Evolutionary conservation across 2,329 filamentous ascomycete species (phyloP).

Genomic region (Chaetomiaceae sp.): DNA sequence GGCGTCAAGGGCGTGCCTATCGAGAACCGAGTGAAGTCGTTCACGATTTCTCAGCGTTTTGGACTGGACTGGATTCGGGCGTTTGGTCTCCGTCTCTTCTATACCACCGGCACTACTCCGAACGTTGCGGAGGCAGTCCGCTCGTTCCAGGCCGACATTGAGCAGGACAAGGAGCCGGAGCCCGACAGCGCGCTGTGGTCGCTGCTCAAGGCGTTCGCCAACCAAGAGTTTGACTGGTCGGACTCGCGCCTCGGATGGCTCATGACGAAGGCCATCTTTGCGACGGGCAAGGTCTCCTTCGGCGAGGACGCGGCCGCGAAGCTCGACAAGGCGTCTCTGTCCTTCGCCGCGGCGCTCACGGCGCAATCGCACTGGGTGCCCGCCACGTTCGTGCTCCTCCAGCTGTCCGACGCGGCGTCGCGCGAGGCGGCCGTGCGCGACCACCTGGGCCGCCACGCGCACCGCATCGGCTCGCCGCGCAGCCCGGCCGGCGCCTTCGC

Average conservation of each 20-base stretch:
- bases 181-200: constrained; percentile 63
- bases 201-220: constrained; percentile 72
- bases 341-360: constrained; percentile 59
- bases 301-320: constrained; percentile 51
- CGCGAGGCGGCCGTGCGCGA: constrained; percentile 65
- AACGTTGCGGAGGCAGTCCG: constrained; percentile 66
- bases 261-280: constrained; percentile 61
- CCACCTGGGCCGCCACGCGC: constrained; percentile 66
- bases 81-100: constrained; percentile 89
- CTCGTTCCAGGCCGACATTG: constrained; percentile 67
- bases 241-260: constrained; percentile 80
- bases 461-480: constrained; percentile 52
- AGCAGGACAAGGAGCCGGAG: constrained; percentile 64
- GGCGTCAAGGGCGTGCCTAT: constrained; percentile 66
- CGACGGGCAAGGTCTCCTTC: constrained; percentile 45
- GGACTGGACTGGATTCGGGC: constrained; percentile 88
- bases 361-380: constrained; percentile 61
- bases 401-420: constrained; percentile 58
- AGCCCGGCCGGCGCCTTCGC: constrained; percentile 50
- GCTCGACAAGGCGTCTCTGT: constrained; percentile 59
- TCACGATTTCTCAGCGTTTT: constrained; percentile 78
- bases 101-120: constrained; percentile 57
- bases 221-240: constrained; percentile 58
- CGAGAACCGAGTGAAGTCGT: constrained; percentile 75
- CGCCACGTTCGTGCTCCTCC: constrained; percentile 70